Percentiles rank a stretch among this genome's conserved stretches.
These are phyloP conservation scores for Clausena lansium DNA, from an alignment of 345 rosid genomes.

Conservation along the genomic window DNA sequence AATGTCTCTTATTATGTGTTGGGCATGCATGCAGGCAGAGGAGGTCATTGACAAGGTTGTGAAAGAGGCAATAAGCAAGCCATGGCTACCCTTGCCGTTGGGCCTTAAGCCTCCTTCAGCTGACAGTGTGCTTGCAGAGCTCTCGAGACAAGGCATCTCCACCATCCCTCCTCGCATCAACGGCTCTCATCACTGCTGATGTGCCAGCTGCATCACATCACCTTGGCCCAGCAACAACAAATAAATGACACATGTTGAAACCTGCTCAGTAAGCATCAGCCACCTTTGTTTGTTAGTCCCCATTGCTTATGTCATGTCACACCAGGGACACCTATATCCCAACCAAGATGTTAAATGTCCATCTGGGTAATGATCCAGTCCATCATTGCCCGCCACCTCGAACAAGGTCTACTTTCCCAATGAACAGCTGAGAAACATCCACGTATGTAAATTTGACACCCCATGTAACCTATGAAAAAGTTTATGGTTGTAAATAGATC, in stretches of 20 bases:
- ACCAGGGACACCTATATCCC: not conserved
- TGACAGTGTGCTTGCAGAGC: slow-evolving; percentile 77
- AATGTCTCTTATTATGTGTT: not conserved
- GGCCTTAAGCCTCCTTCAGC: slow-evolving; percentile 87
- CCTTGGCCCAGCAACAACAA: not conserved
- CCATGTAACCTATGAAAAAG: slow-evolving; percentile 20
- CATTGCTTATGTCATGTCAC: not conserved
- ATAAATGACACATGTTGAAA: not conserved
- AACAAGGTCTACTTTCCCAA: slow-evolving; percentile 2
- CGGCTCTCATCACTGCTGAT: slow-evolving; percentile 34
- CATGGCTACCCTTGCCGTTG: slow-evolving; percentile 86
- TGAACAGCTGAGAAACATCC: slow-evolving; percentile 17
- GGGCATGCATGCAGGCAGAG: slow-evolving; percentile 82
- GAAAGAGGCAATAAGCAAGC: slow-evolving; percentile 86
- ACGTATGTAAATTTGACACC: slow-evolving; percentile 26
- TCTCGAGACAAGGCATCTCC: slow-evolving; percentile 75
- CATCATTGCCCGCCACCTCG: not conserved
- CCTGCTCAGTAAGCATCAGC: not conserved
- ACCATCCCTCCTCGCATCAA: slow-evolving; percentile 48
- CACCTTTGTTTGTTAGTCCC: not conserved
- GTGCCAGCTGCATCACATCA: not conserved
- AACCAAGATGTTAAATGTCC: not conserved
- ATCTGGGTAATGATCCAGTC: not conserved
- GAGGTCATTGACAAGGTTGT: slow-evolving; percentile 74
- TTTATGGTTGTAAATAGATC: slow-evolving; percentile 45